phyloP scores from a whole-genome alignment of 78 protist species.

The Protostelium mycophagum region DNA sequence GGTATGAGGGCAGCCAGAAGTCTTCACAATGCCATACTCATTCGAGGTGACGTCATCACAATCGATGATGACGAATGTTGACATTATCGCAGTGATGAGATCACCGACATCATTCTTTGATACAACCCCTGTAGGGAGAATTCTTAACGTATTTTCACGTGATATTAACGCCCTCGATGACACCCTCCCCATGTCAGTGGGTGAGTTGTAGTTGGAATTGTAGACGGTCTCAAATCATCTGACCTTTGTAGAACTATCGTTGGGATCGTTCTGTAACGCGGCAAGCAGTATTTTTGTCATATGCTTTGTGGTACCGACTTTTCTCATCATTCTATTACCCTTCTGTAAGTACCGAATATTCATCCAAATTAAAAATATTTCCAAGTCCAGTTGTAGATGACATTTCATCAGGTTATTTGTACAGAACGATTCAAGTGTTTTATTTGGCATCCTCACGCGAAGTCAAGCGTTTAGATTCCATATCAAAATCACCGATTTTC shows the following conservation, averaged over 20 bases:
- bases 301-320: slow-evolving; percentile 3
- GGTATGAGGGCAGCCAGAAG: not conserved
- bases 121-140: slow-evolving; percentile 90
- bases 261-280: slow-evolving; percentile 52
- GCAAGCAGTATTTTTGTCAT: slow-evolving; percentile 23
- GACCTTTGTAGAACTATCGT: not conserved
- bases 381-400: not conserved
- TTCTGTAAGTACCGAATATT: not conserved
- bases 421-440: slow-evolving; percentile 57
- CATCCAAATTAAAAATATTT: no score
- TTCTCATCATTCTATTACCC: slow-evolving; percentile 6
- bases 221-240: not conserved
- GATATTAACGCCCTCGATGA: slow-evolving; percentile 81
- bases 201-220: slow-evolving; percentile 20
- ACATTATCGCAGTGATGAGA: slow-evolving; percentile 70
- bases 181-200: slow-evolving; percentile 30
- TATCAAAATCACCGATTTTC: slow-evolving; percentile 84
- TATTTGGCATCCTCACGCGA: slow-evolving; percentile 74
- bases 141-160: slow-evolving; percentile 88
- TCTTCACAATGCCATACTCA: not conserved
- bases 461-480: slow-evolving; percentile 77
- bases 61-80: not conserved
- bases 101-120: slow-evolving; percentile 94
- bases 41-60: not conserved
- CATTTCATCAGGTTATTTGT: slow-evolving; percentile 22